These are phyloP conservation scores for Orbilia brochopaga DNA, from an alignment of 2,329 filamentous ascomycete species.

Conservation along the genomic window DNA sequence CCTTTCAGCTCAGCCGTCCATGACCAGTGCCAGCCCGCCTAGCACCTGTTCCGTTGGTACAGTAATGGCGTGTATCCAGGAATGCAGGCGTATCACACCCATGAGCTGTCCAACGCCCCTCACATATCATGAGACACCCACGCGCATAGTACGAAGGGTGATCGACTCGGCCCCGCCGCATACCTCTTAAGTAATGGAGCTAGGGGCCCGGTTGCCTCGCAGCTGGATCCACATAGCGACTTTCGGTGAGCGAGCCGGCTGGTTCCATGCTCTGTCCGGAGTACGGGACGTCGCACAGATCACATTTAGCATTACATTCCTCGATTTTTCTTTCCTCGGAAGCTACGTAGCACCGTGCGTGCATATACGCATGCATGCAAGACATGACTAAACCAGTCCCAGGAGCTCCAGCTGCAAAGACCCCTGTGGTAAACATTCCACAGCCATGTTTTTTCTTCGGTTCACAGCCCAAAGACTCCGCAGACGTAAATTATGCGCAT, in stretches of 20 bases:
- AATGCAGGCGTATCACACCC: conserved; percentile 25
- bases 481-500: not conserved
- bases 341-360: too few relatives aligned
- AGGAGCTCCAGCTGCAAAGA: not conserved
- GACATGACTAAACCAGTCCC: not conserved
- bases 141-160: not conserved
- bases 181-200: not conserved
- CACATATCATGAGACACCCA: not conserved
- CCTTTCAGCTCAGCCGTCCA: not conserved
- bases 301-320: too few relatives aligned
- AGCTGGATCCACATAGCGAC: too few relatives aligned
- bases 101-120: not conserved
- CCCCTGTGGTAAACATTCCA: not conserved
- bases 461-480: not conserved
- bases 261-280: too few relatives aligned
- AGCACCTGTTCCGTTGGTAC: conserved; percentile 19
- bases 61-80: conserved; percentile 24
- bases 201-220: too few relatives aligned
- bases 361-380: not conserved
- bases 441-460: not conserved
- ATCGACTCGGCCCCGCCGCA: not conserved
- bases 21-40: not conserved
- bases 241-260: too few relatives aligned
- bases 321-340: too few relatives aligned
- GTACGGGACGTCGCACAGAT: too few relatives aligned